Percentiles rank a stretch among this genome's conserved stretches.
Conservation (phyloP, 2,329 filamentous ascomycete genomes). For the Arachnopeziza araneosa region DNA sequence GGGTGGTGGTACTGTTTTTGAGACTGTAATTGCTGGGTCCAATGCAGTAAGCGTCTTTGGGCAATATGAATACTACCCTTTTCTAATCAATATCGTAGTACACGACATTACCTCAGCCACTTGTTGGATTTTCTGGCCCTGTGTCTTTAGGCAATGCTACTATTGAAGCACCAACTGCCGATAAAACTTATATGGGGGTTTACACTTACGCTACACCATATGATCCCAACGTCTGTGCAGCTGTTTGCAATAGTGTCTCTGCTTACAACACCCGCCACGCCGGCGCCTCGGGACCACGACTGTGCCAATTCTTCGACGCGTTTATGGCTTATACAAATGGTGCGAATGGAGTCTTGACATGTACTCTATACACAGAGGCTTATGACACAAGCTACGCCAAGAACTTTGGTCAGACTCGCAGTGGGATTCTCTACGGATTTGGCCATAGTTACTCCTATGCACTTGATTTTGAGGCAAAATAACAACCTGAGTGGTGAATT, state of each 20-base stretch:
- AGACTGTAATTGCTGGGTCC: conserved; percentile 37
- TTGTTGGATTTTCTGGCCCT: conserved; percentile 25
- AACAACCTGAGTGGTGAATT: neutral
- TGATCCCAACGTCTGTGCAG: conserved; percentile 29
- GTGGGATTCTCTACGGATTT: conserved; percentile 17
- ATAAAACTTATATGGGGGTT: conserved; percentile 26
- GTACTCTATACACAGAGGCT: conserved; percentile 33
- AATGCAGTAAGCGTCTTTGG: conserved; percentile 21
- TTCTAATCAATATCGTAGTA: conserved; percentile 15
- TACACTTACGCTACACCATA: conserved; percentile 28
- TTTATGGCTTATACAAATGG: conserved; percentile 35
- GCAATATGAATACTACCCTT: neutral
- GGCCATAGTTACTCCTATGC: conserved; percentile 17
- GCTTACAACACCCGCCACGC: conserved; percentile 13
- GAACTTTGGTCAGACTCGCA: conserved; percentile 15
- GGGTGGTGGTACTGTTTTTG: conserved; percentile 25
- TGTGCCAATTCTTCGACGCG: conserved; percentile 33
- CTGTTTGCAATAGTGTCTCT: conserved; percentile 19
- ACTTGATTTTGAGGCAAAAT: neutral
- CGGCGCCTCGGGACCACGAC: neutral
- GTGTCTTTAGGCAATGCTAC: conserved; percentile 27
- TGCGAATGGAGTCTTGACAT: conserved; percentile 32
- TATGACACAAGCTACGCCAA: conserved; percentile 20
- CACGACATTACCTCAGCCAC: conserved; percentile 17
- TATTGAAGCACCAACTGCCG: conserved; percentile 27